Percentiles rank a stretch among this genome's conserved stretches.
Conservation (phyloP, 2,329 filamentous ascomycete species). For the Uncinocarpus reesii region DNA sequence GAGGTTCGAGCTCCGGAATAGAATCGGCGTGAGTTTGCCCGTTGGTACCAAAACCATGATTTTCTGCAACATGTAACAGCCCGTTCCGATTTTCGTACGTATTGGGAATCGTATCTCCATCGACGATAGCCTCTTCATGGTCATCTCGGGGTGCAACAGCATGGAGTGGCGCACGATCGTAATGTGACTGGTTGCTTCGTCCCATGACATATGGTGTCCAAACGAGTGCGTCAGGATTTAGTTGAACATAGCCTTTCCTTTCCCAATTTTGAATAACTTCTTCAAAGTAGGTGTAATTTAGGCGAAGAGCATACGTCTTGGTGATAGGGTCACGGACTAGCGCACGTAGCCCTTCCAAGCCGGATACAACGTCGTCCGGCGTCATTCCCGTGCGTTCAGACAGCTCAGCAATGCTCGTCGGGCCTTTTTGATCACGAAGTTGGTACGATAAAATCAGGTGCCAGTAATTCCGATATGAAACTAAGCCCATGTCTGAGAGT, state of each 20-base stretch:
- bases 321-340: constrained; percentile 83
- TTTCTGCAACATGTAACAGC: not conserved
- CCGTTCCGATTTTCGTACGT: constrained; percentile 13
- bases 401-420: constrained; percentile 44
- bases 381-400: constrained; percentile 92
- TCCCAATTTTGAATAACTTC: constrained; percentile 86
- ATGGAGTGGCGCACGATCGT: constrained; percentile 72
- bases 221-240: constrained; percentile 68
- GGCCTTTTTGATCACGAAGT: constrained; percentile 53
- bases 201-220: constrained; percentile 99
- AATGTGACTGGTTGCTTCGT: constrained; percentile 66
- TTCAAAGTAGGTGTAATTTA: constrained; percentile 75
- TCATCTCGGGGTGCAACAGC: constrained; percentile 82
- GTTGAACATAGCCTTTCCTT: constrained; percentile 72
- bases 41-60: constrained; percentile 10
- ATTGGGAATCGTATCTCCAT: constrained; percentile 8
- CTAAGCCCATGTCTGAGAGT: constrained; percentile 91
- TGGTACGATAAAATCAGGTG: constrained; percentile 78
- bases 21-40: constrained; percentile 1
- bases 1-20: constrained; percentile 13
- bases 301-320: constrained; percentile 75
- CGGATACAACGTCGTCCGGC: constrained; percentile 88
- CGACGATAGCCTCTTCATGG: constrained; percentile 38
- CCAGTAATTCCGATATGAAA: constrained; percentile 98
- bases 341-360: constrained; percentile 77